A percentile compares a stretch with the other conserved stretches of the same genome.
Conservation (phyloP, 768 basidiomycete genomes). For the Tremella fuciformis region DNA sequence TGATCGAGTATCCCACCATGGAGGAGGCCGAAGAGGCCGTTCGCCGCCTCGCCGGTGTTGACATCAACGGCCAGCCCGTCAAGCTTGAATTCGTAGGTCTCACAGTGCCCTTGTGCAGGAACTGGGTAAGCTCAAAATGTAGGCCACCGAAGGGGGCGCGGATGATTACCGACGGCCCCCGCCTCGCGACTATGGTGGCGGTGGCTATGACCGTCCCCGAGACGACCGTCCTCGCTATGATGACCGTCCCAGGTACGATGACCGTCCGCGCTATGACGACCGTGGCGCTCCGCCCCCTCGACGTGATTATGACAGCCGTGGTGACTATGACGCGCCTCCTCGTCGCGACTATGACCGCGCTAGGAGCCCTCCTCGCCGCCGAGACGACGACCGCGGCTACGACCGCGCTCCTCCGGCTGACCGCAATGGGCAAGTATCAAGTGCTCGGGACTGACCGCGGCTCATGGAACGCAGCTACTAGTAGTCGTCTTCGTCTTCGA, state of each 20-base stretch:
- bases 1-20: conserved; percentile 82
- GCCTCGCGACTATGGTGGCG: conserved; percentile 3
- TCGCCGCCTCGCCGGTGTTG: conserved; percentile 76
- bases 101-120: not conserved
- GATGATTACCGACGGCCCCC: conserved; percentile 12
- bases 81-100: conserved; percentile 29
- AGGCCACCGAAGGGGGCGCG: conserved; percentile 21
- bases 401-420: conserved; percentile 13
- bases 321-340: conserved; percentile 36
- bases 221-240: conserved; percentile 24
- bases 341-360: conserved; percentile 26
- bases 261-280: conserved; percentile 20
- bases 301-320: conserved; percentile 3
- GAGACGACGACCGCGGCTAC: conserved; percentile 30
- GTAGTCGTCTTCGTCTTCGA: no score
- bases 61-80: conserved; percentile 59
- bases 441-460: not conserved
- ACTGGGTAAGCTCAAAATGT: conserved; percentile 15
- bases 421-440: not conserved
- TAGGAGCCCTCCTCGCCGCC: not conserved
- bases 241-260: conserved; percentile 24
- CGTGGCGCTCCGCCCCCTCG: conserved; percentile 44
- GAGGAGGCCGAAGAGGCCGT: conserved; percentile 94
- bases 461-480: no score
- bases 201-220: conserved; percentile 16